These are phyloP conservation scores for Talaromyces albobiverticillius DNA, from an alignment of 2,329 filamentous ascomycete genomes.

Conservation along the genomic window DNA sequence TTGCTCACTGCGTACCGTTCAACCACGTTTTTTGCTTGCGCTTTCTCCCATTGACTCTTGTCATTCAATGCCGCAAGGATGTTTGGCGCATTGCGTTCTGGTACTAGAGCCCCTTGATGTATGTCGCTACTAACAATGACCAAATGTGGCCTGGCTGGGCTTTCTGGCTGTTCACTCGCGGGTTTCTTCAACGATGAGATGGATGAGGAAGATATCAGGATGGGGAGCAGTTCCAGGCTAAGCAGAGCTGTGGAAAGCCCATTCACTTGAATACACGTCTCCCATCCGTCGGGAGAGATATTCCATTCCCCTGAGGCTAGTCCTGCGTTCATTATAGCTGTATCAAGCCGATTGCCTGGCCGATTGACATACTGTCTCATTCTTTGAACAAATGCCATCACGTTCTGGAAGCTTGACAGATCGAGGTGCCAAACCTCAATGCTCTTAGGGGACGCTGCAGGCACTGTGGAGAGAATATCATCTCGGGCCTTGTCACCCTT, in stretches of 20 bases:
- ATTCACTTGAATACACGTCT: conserved; percentile 49
- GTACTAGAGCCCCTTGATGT: conserved; percentile 16
- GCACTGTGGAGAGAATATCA: conserved; percentile 34
- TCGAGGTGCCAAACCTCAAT: conserved; percentile 49
- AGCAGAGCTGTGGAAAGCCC: conserved; percentile 52
- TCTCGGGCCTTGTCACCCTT: conserved; percentile 45
- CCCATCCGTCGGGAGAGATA: conserved; percentile 38
- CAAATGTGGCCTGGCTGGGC: conserved; percentile 11
- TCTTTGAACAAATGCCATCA: conserved; percentile 33
- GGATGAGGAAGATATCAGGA: conserved; percentile 2
- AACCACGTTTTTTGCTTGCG: conserved; percentile 5
- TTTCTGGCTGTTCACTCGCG: not conserved
- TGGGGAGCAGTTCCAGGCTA: conserved; percentile 20
- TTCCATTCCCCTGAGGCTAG: conserved; percentile 27
- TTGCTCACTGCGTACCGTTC: conserved; percentile 15
- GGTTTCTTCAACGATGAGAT: not conserved
- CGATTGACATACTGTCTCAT: conserved; percentile 22
- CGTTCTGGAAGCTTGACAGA: conserved; percentile 37
- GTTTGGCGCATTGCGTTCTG: conserved; percentile 16
- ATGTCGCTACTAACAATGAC: conserved; percentile 19
- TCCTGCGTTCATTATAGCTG: conserved; percentile 39
- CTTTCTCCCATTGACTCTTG: conserved; percentile 6
- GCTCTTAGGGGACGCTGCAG: not conserved
- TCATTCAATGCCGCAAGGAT: conserved; percentile 15
- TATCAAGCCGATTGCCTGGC: conserved; percentile 30